Base-by-base conservation (phyloP, 495 filamentous ascomycete genomes). In the Astrothelium macrocarpum region DNA sequence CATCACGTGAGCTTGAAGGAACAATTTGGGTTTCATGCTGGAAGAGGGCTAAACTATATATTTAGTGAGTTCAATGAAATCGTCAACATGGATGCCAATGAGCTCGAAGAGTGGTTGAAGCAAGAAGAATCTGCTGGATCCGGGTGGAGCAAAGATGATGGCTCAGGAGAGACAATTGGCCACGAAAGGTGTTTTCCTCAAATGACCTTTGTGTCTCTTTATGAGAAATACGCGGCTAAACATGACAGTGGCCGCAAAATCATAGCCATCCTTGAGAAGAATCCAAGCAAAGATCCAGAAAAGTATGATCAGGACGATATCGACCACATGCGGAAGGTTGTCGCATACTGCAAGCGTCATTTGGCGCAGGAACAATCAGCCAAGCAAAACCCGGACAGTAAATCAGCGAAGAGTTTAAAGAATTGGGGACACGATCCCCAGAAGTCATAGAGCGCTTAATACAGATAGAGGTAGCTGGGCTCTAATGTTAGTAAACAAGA, bases 351-450 rank as follows among this genome's bases (percentile, higher is more conserved):
- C 67, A 89, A 88, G 72, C 74, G 86, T 2, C 85, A 73, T 66
- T 60, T 73, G 2, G 70, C 71, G n/a, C 71, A 87, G 70, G 85
- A 89, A 74, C 79, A 77, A 42, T 79, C 72, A 31, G 83, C 79
- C 14, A 87, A 84, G 72, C 74, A 75, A 64, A 68, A 85, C 72
- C 77, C 78, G 3, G 69, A 80, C 36, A 83, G 80, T 61, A 83
- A 80, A 65, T 82, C 81, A 43, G 83, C 82, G 65, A 80, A 79
- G 64, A 82, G 78, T 36, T 70, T 88, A 72, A 87, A 45, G 77
- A 88, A 87, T 63, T 88, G 85, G 84, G 83, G 84, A 0, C 84
- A 88, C 73, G 85, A 88, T 79, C 72, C 82, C 10, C 71, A 77
- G 64, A 86, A 84, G 70, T 72, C 64, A 43, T 64, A 56, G 49